Evolutionary conservation across 352 stramenopile species (phyloP).

Genomic region (Pythium scleroteichum): DNA sequence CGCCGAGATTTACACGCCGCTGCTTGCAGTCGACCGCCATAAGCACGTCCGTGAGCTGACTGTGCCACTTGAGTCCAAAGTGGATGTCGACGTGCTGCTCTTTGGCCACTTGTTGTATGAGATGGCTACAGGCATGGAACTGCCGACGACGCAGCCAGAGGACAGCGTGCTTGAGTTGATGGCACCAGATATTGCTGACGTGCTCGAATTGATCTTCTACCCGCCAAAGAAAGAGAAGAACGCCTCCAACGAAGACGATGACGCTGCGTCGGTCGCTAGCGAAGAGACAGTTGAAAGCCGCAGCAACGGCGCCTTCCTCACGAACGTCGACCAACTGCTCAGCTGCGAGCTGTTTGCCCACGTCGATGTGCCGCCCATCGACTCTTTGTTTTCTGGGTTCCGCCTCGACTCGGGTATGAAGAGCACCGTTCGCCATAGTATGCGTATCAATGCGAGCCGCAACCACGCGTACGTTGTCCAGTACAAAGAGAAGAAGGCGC

Average conservation of each 20-base stretch:
- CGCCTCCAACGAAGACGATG: background rate
- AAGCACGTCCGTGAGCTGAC: constrained; percentile 53
- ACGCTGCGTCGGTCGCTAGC: background rate
- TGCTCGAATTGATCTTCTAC: constrained; percentile 60
- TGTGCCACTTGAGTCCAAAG: constrained; percentile 57
- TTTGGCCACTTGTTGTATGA: constrained; percentile 79
- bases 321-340: constrained; percentile 44
- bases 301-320: constrained; percentile 34
- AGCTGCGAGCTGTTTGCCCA: constrained; percentile 42
- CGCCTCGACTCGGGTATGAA: constrained; percentile 77
- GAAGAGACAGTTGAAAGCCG: constrained; percentile 2
- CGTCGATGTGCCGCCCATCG: constrained; percentile 43
- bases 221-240: constrained; percentile 5
- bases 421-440: constrained; percentile 67
- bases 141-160: constrained; percentile 42
- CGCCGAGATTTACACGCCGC: constrained; percentile 59
- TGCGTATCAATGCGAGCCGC: constrained; percentile 75
- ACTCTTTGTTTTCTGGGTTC: constrained; percentile 60
- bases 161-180: constrained; percentile 52
- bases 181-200: constrained; percentile 55
- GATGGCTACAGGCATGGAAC: constrained; percentile 69
- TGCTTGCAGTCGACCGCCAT: constrained; percentile 64
- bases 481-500: constrained; percentile 58
- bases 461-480: constrained; percentile 71
- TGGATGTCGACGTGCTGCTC: constrained; percentile 69